These are phyloP conservation scores for Candida gigantensis DNA, from an alignment of 1,139 yeast genomes.

Conservation along the genomic window DNA sequence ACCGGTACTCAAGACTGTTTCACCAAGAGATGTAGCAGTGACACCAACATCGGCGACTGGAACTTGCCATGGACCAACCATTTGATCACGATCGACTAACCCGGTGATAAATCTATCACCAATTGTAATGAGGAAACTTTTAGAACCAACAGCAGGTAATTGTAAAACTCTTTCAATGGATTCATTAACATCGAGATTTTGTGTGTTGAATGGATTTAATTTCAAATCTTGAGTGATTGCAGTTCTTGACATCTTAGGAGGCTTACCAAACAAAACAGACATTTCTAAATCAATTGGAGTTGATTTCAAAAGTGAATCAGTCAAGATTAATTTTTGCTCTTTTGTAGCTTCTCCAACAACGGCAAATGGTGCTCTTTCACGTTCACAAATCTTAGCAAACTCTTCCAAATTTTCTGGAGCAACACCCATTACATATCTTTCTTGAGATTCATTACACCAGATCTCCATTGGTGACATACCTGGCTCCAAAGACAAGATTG, in stretches of 20 bases:
- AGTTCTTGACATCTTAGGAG: conserved; percentile 90
- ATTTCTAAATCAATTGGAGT: conserved; percentile 96
- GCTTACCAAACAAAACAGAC: conserved; percentile 96
- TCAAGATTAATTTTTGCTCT: conserved; percentile 79
- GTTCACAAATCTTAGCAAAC: conserved; percentile 79
- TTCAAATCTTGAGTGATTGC: conserved; percentile 65
- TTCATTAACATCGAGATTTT: conserved; percentile 45
- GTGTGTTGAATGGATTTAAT: conserved; percentile 48
- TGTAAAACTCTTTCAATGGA: conserved; percentile 82
- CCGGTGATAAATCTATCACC: conserved; percentile 98
- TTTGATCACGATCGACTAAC: conserved; percentile 94
- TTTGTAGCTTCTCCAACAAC: conserved; percentile 94
- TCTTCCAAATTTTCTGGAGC: conserved; percentile 72
- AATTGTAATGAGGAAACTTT: conserved; percentile 90
- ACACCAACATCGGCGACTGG: conserved; percentile 99
- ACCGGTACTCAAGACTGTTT: conserved; percentile 70
- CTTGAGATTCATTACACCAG: conserved; percentile 99
- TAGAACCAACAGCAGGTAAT: conserved; percentile 94
- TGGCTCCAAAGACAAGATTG: conserved; percentile 87
- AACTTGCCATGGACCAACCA: conserved; percentile 99
- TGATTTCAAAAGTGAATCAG: conserved; percentile 70
- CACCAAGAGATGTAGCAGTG: conserved; percentile 87
- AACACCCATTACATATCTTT: conserved; percentile 93
- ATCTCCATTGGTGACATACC: conserved; percentile 99
- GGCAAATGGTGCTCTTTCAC: conserved; percentile 96